phyloP scores from a whole-genome alignment of 139 green algal genomes.

The Yamagishiella unicocca region DNA sequence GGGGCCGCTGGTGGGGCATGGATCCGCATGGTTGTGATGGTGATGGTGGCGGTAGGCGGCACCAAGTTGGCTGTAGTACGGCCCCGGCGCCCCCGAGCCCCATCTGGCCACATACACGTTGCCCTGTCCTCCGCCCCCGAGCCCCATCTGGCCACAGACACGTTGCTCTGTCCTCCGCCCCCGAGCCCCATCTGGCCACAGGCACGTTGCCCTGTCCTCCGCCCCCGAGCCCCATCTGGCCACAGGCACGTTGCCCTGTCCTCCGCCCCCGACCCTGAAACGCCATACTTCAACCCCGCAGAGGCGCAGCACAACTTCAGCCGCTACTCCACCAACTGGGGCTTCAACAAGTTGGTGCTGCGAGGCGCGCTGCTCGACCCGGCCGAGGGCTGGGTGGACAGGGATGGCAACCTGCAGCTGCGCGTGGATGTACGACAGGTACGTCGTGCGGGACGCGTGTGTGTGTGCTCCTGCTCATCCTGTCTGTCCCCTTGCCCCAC shows the following conservation, averaged over 20 bases:
- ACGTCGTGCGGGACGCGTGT: not conserved
- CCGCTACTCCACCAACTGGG: not conserved
- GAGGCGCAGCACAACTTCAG: slow-evolving; percentile 29
- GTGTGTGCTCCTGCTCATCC: no score
- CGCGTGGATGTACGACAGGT: slow-evolving; percentile 5
- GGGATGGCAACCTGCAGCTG: not conserved
- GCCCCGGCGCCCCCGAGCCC: no score
- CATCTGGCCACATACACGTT: no score
- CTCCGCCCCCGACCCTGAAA: not conserved
- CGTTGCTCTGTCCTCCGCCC: not conserved
- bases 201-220: not conserved
- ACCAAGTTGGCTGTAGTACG: no score
- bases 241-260: not conserved
- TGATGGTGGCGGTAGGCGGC: no score
- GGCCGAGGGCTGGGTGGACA: not conserved
- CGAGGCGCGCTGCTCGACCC: not conserved
- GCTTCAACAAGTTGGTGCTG: not conserved
- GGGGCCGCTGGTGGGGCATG: not conserved
- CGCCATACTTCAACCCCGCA: not conserved
- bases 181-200: not conserved
- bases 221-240: not conserved
- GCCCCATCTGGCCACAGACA: not conserved
- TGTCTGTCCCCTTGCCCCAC: no score
- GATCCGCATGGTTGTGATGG: no score
- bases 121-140: not conserved